Percentiles rank a stretch among this genome's conserved stretches.
Conservation (phyloP, 1,284 basidiomycete genomes). For the Anthracocystis panici-leucophaei region DNA sequence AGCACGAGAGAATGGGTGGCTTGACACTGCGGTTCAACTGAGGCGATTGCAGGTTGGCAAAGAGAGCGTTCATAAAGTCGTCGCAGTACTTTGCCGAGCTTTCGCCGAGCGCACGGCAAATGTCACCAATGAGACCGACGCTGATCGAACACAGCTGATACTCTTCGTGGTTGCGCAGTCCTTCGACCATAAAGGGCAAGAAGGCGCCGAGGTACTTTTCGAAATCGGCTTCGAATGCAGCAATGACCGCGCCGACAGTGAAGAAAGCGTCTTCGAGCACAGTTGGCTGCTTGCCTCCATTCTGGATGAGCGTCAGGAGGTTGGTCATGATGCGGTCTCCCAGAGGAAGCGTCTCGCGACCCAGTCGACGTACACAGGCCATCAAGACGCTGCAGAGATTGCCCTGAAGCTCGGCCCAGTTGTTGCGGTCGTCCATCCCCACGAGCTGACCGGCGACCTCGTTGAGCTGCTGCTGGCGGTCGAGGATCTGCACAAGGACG, state of each 20-base stretch:
- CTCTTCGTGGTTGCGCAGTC: slow-evolving; percentile 92
- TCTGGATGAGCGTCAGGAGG: slow-evolving; percentile 84
- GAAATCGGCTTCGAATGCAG: slow-evolving; percentile 85
- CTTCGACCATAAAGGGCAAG: slow-evolving; percentile 87
- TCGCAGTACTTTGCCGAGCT: slow-evolving; percentile 84
- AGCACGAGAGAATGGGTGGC: slow-evolving; percentile 92
- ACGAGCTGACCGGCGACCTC: slow-evolving; percentile 82
- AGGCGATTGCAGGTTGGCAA: slow-evolving; percentile 91
- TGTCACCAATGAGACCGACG: slow-evolving; percentile 94
- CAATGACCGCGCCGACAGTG: slow-evolving; percentile 81
- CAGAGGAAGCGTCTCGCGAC: slow-evolving; percentile 84
- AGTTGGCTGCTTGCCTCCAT: slow-evolving; percentile 88
- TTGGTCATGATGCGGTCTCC: slow-evolving; percentile 96
- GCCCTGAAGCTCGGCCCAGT: slow-evolving; percentile 98
- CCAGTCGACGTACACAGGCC: slow-evolving; percentile 75
- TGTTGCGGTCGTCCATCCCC: slow-evolving; percentile 94
- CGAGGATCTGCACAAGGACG: slow-evolving; percentile 83
- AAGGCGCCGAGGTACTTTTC: slow-evolving; percentile 90
- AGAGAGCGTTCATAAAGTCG: slow-evolving; percentile 88
- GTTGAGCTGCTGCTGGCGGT: slow-evolving; percentile 89
- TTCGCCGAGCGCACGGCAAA: slow-evolving; percentile 90
- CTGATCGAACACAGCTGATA: slow-evolving; percentile 94
- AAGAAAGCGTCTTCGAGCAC: slow-evolving; percentile 98
- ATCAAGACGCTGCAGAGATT: slow-evolving; percentile 81
- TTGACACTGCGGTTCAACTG: slow-evolving; percentile 94